Base-by-base conservation (phyloP, 768 basidiomycete genomes). In the Exsudoporus frostii region DNA sequence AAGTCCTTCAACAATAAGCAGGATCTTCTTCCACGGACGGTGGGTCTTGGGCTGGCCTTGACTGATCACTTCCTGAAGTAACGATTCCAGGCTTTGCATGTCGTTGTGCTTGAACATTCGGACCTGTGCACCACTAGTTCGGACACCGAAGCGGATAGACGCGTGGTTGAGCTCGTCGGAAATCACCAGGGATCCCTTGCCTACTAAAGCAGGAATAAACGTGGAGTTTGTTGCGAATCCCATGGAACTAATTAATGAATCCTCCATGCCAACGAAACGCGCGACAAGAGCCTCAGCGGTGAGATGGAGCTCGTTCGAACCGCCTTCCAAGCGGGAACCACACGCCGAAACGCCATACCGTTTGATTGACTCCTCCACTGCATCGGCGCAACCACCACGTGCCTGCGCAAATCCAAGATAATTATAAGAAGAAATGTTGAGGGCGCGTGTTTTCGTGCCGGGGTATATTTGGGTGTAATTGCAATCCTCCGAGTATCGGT, bases 401-500 rank as follows among this genome's bases (percentile, higher is more conserved):
- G 88, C 89, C 67, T 96, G 92, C 0, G 96, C 97, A 65, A 99
- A 99, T 4, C 97, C 97, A 63, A 99, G 92, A 68, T 98, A 99
- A 74, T 98, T 99, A 77, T 99, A 99, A 8, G 93, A 97, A 1
- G 94, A 95, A 59, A 98, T 89, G 70, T 99, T 99, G 61, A 99
- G 86, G 0, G 87, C 90, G 48, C 95, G 90, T 0, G 92, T 94
- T 24, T 79, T 81, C 1, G 77, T 81, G 54, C 94, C 96, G 2
- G 91, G 89, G 62, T 86, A 76, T 45, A 83, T 71, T 54, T 90
- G 86, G 4, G 85, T 86, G 65, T 81, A 76, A 72, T 93, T 90
- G 75, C 88, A 85, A 71, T 97, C 88, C 45, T 80, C 72, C 13
- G 92, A 90, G 58, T 82, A 78, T 40, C 96, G 89, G 73, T 98